A percentile compares a stretch with the other conserved stretches of the same genome.
Evolutionary conservation across 495 filamentous ascomycete genomes (phyloP).

Genomic region (Chaetomidium leptoderma): DNA sequence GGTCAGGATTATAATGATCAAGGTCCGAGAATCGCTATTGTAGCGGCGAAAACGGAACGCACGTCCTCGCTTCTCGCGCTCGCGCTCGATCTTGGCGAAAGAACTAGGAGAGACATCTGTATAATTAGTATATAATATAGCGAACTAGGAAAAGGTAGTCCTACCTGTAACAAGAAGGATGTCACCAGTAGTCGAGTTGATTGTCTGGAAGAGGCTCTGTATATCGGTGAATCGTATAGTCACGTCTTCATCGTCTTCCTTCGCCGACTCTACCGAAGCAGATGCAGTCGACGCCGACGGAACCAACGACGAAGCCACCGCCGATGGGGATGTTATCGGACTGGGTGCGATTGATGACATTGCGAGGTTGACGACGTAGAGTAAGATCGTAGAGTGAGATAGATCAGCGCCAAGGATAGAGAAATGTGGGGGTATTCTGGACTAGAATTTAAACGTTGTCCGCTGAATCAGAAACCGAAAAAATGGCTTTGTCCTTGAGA

Average conservation of each 20-base stretch:
- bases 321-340: too few species aligned
- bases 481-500: too few species aligned
- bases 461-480: too few species aligned
- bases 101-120: conserved; percentile 8
- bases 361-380: too few species aligned
- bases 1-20: conserved; percentile 24
- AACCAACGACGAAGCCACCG: not conserved
- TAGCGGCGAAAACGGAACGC: conserved; percentile 25
- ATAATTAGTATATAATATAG: not conserved
- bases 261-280: not conserved
- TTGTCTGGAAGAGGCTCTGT: not conserved
- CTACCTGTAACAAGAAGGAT: not conserved
- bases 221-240: not conserved
- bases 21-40: conserved; percentile 6
- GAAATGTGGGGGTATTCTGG: too few species aligned
- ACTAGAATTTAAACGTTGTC: too few species aligned
- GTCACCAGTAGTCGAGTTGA: not conserved
- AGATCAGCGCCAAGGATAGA: too few species aligned
- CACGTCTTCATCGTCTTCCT: not conserved
- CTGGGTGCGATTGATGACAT: not conserved
- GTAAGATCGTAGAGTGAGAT: too few species aligned
- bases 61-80: conserved; percentile 16
- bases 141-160: not conserved
- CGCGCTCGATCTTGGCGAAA: conserved; percentile 15
- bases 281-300: not conserved